A percentile compares a stretch with the other conserved stretches of the same genome.
These are phyloP conservation scores for Xylaria bambusicola DNA, from an alignment of 495 filamentous ascomycete genomes.

Conservation along the genomic window DNA sequence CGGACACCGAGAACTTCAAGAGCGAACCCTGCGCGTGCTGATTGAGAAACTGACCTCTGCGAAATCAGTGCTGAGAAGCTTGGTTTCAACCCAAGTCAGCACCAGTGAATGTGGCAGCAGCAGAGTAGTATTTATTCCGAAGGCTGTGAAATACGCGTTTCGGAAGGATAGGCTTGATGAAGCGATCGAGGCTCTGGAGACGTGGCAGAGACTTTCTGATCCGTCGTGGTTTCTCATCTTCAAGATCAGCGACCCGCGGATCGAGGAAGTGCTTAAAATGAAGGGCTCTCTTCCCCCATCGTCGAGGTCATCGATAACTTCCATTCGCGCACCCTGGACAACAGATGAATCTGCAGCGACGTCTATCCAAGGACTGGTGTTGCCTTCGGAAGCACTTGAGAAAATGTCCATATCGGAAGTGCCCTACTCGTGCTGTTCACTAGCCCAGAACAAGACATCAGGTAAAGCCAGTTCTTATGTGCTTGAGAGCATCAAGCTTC, in stretches of 20 bases:
- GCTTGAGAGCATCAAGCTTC: slow-evolving; percentile 30
- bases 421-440: slow-evolving; percentile 22
- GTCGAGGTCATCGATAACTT: not conserved
- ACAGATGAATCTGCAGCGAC: not conserved
- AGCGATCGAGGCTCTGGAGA: slow-evolving; percentile 39
- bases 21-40: slow-evolving; percentile 35
- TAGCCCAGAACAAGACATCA: not conserved
- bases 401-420: slow-evolving; percentile 20
- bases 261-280: slow-evolving; percentile 19
- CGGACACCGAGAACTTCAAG: slow-evolving; percentile 36
- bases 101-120: slow-evolving; percentile 19
- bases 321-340: not conserved
- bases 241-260: slow-evolving; percentile 27
- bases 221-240: slow-evolving; percentile 46
- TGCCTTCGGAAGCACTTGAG: slow-evolving; percentile 17
- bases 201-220: slow-evolving; percentile 41
- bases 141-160: slow-evolving; percentile 26
- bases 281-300: not conserved
- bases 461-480: not conserved
- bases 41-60: slow-evolving; percentile 34
- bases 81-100: slow-evolving; percentile 22
- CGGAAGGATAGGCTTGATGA: slow-evolving; percentile 31
- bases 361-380: not conserved
- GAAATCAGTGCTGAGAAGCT: slow-evolving; percentile 24
- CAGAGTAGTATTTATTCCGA: slow-evolving; percentile 16